Base-by-base conservation (phyloP, 345 rosid species). In the Anacardium occidentale region DNA sequence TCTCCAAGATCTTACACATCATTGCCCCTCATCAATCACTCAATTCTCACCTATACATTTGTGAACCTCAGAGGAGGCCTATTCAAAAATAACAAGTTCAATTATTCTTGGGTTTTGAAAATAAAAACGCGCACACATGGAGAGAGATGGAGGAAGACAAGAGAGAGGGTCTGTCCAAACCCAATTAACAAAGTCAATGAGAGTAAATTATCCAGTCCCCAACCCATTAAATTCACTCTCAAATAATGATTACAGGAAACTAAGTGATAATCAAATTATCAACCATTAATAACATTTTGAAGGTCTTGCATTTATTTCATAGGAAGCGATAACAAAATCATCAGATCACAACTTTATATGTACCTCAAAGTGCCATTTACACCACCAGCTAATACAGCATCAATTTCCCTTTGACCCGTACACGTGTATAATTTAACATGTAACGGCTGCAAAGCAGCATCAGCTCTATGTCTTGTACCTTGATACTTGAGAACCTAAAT, bases 401-500 rank as follows among this genome's bases (percentile, higher is more conserved):
- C 83, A 18, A 71, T 80, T 66, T 60, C 77, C 7, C 48, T 71
- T 79, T 79, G 74, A 78, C 98, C 98, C 32, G 78, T 74, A 44
- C 80, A 79, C 25, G 91, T 86, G 61, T 81, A 80, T 71, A 85
- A 42, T 72, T 70, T 69, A 57, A 83, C 60, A 69, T 48, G 76
- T 32, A 83, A 44, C 54, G 73, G 80, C 69, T 88, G 88, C 80
- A 94, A 78, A 44, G 87, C 87, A 62, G 79, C 75, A 79, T 89
- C 89, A n/a, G 77, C 85, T 3, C 76, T 62, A 24, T 68, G 69
- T 21, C 22, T 68, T 10, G 88, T 85, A 8, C 65, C 78, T 5
- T n/a, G 75, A 68, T 87, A 91, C 71, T 78, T 87, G 96, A 89
- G 87, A 57, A 85, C 84, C 94, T 89, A 76, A 74, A 65, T 68